A percentile compares a stretch with the other conserved stretches of the same genome.
These are phyloP conservation scores for Rutidosis leptorrhynchoides DNA, from an alignment of 129 eudicot species.

Conservation along the genomic window DNA sequence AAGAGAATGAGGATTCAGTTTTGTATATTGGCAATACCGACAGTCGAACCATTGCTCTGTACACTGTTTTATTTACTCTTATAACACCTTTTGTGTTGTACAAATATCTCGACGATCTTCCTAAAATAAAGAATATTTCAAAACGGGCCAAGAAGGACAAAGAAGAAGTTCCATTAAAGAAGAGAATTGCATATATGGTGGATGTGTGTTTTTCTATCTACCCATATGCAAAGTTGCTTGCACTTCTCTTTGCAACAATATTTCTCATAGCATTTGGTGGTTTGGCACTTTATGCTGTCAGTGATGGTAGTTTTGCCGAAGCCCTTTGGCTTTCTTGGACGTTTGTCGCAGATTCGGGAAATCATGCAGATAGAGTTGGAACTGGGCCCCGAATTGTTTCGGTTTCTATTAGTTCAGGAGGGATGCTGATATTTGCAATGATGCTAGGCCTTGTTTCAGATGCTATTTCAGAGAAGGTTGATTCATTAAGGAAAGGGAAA, in stretches of 20 bases:
- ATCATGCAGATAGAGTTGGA: constrained; percentile 96
- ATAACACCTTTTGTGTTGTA: constrained; percentile 70
- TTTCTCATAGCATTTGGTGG: constrained; percentile 99
- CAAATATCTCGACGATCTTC: constrained; percentile 74
- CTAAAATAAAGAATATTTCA: constrained; percentile 50
- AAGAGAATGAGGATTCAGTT: constrained; percentile 35
- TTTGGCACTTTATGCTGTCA: constrained; percentile 83
- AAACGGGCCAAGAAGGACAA: constrained; percentile 43
- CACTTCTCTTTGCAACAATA: constrained; percentile 89
- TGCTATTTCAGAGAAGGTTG: constrained; percentile 98
- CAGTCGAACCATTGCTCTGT: constrained; percentile 63
- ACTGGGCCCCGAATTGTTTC: constrained; percentile 91
- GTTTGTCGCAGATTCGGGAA: constrained; percentile 96
- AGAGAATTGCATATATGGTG: constrained; percentile 83
- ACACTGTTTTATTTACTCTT: constrained; percentile 60
- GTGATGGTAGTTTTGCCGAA: constrained; percentile 79
- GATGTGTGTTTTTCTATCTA: constrained; percentile 94
- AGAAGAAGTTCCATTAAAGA: constrained; percentile 93
- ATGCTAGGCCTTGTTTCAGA: constrained; percentile 99
- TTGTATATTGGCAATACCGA: constrained; percentile 40
- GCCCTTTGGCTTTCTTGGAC: constrained; percentile 98
- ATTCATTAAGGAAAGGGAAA: constrained; percentile 92
- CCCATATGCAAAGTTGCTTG: constrained; percentile 95
- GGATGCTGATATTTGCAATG: constrained; percentile 99
- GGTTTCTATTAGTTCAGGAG: constrained; percentile 89